Percentiles rank a stretch among this genome's conserved stretches.
Evolutionary conservation across 2,329 filamentous ascomycete species (phyloP).

Genomic region (Trichoderma koningii): DNA sequence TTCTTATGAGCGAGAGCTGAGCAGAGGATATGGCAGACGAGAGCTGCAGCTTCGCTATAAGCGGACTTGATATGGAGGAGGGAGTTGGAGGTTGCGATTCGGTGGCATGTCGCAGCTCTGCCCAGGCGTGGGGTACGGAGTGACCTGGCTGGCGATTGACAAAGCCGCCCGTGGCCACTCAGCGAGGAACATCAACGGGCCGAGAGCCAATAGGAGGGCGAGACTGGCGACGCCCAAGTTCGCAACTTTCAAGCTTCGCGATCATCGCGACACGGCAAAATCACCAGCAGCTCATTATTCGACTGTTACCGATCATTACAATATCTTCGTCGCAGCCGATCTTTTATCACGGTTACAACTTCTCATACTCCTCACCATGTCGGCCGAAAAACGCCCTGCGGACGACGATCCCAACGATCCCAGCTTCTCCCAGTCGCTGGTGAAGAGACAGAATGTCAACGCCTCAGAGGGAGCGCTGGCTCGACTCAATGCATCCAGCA

Average conservation of each 20-base stretch:
- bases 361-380: slow-evolving; percentile 59
- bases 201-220: slow-evolving; percentile 37
- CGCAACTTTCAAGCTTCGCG: slow-evolving; percentile 24
- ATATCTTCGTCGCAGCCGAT: not conserved
- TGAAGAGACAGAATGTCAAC: slow-evolving; percentile 81
- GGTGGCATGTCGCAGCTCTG: slow-evolving; percentile 8
- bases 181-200: slow-evolving; percentile 41
- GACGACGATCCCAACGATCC: slow-evolving; percentile 81
- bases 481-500: slow-evolving; percentile 53
- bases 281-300: not conserved
- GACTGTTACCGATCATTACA: too few relatives aligned
- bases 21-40: not conserved
- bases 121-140: slow-evolving; percentile 21
- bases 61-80: not conserved
- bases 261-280: slow-evolving; percentile 19
- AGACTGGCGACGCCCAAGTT: slow-evolving; percentile 16
- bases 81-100: slow-evolving; percentile 7
- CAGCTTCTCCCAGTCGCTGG: slow-evolving; percentile 74
- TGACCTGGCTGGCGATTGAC: slow-evolving; percentile 31
- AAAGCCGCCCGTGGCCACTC: slow-evolving; percentile 26
- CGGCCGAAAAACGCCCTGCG: slow-evolving; percentile 89
- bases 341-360: not conserved
- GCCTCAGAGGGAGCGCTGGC: slow-evolving; percentile 51
- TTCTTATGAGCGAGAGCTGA: not conserved
- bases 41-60: not conserved